Evolutionary conservation across 345 rosid genomes (phyloP).

Genomic region (Rhodomyrtus tomentosa): DNA sequence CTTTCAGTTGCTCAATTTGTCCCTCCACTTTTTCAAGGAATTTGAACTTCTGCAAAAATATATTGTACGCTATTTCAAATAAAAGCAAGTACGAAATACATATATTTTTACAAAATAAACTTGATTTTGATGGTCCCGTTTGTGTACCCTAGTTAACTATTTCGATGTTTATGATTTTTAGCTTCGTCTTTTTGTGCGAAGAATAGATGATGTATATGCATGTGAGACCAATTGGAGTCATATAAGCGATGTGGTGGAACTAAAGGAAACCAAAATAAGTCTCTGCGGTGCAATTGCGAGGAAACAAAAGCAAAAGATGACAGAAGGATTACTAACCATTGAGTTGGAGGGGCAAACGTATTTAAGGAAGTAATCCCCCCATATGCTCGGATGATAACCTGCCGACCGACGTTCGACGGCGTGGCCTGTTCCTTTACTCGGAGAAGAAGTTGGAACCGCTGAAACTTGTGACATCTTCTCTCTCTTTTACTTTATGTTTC

Average conservation of each 20-base stretch:
- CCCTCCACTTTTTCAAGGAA: neutral
- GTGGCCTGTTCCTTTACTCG: neutral
- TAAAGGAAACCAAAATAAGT: neutral
- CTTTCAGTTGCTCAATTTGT: neutral
- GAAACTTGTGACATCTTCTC: neutral
- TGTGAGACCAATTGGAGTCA: neutral
- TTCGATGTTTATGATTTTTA: neutral
- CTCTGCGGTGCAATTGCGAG: neutral
- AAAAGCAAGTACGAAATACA: neutral
- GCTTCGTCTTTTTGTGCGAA: neutral
- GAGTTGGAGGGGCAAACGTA: neutral
- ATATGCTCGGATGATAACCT: slow-evolving; percentile 3
- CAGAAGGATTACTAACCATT: neutral
- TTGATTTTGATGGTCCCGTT: neutral
- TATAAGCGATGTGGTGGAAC: neutral
- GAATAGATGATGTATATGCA: neutral
- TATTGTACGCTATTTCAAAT: neutral
- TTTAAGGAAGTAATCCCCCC: slow-evolving; percentile 12
- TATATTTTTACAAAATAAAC: neutral
- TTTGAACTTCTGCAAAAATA: neutral
- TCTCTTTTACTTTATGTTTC: too few species aligned
- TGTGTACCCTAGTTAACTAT: neutral
- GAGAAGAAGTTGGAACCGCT: neutral
- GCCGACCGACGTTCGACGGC: neutral
- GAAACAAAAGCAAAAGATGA: neutral